Percentiles rank a stretch among this genome's conserved stretches.
phyloP scores from a whole-genome alignment of 2,329 filamentous ascomycete genomes.

The Mollisia scopiformis region DNA sequence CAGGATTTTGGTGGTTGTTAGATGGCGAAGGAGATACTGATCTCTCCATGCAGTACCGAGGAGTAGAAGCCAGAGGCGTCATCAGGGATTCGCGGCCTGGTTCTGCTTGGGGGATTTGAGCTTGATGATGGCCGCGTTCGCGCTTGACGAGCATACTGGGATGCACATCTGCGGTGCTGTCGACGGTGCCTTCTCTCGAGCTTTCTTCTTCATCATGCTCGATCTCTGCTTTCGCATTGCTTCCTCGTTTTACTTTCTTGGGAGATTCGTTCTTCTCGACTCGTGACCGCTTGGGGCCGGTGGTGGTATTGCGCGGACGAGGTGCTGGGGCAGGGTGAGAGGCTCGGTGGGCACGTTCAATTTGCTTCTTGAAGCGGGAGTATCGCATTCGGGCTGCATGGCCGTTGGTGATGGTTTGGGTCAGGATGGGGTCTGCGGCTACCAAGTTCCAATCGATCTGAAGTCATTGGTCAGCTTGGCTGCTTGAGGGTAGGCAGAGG shows the following conservation, averaged over 20 bases:
- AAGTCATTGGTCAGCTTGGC: neutral
- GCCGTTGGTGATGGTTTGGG: slow-evolving; percentile 54
- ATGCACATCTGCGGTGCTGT: neutral
- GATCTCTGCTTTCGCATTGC: neutral
- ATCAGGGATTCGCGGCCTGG: too few relatives aligned
- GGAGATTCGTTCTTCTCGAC: slow-evolving; percentile 26
- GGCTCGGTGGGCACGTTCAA: slow-evolving; percentile 44
- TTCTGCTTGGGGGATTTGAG: too few relatives aligned
- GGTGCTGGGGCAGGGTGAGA: neutral
- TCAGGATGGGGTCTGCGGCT: slow-evolving; percentile 41
- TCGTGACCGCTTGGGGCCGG: slow-evolving; percentile 12
- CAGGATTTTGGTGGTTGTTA: neutral
- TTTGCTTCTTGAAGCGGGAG: slow-evolving; percentile 54
- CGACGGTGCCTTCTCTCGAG: neutral
- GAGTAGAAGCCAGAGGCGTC: neutral
- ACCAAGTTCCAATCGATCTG: slow-evolving; percentile 57
- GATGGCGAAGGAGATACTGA: neutral
- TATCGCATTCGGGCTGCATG: slow-evolving; percentile 61
- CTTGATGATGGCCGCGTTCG: neutral
- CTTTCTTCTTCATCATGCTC: neutral
- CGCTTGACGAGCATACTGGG: neutral
- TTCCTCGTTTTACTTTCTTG: neutral
- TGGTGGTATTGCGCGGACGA: neutral
- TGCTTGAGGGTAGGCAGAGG: too few relatives aligned
- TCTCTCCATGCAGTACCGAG: neutral